phyloP scores from a whole-genome alignment of 1,284 basidiomycete species.

The Fistulina hepatica region DNA sequence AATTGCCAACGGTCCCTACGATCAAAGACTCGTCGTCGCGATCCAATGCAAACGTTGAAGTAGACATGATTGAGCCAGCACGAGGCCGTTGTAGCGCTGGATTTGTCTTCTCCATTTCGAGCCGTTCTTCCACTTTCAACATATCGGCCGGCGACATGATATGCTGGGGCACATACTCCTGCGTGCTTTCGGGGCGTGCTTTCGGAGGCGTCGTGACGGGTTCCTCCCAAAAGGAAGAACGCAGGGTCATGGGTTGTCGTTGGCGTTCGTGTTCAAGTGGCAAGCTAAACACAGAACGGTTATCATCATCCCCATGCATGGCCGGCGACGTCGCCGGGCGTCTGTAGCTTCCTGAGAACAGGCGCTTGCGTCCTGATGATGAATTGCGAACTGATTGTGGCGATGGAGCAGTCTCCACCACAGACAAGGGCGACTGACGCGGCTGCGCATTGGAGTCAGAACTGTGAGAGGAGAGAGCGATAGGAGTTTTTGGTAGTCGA shows the following conservation, averaged over 20 bases:
- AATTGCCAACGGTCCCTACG: too few relatives aligned
- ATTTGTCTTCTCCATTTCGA: conserved; percentile 21
- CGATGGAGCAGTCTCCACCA: too few relatives aligned
- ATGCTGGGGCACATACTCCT: conserved; percentile 47
- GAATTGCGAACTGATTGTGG: too few relatives aligned
- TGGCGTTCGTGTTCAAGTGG: conserved; percentile 29
- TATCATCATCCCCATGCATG: conserved; percentile 34
- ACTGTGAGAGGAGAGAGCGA: conserved; percentile 27
- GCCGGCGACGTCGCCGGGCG: conserved; percentile 40
- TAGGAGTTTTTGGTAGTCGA: conserved; percentile 29
- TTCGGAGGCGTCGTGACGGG: conserved; percentile 19
- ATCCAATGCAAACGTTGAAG: conserved; percentile 25
- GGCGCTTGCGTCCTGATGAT: conserved; percentile 34
- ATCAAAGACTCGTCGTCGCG: too few relatives aligned
- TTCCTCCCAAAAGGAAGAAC: conserved; percentile 42
- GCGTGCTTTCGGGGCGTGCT: conserved; percentile 23
- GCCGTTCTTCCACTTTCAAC: conserved; percentile 43
- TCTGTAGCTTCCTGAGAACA: conserved; percentile 46
- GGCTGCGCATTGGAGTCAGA: too few relatives aligned
- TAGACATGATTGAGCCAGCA: conserved; percentile 27
- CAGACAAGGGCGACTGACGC: too few relatives aligned
- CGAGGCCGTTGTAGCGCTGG: conserved; percentile 19
- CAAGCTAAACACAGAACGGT: conserved; percentile 41
- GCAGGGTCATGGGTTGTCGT: conserved; percentile 16
- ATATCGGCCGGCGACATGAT: conserved; percentile 59